Percentiles rank a stretch among this genome's conserved stretches.
These are phyloP conservation scores for Fusarium secorum DNA, from an alignment of 2,329 filamentous ascomycete genomes.

Conservation along the genomic window DNA sequence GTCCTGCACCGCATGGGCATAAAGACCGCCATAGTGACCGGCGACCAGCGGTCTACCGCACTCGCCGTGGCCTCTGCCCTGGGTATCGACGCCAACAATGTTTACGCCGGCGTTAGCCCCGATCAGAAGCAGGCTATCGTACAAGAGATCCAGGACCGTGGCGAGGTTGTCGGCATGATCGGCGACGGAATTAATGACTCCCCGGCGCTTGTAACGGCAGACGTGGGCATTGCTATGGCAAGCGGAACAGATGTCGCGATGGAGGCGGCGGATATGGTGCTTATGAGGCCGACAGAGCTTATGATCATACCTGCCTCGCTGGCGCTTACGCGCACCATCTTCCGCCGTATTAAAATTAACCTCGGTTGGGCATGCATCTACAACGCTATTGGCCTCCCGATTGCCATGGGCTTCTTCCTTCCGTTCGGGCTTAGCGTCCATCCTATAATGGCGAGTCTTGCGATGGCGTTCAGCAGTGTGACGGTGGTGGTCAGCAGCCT, in stretches of 20 bases:
- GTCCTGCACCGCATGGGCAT: slow-evolving; percentile 87
- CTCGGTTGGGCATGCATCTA: slow-evolving; percentile 92
- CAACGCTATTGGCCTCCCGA: slow-evolving; percentile 88
- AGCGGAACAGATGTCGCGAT: slow-evolving; percentile 96
- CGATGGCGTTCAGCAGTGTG: slow-evolving; percentile 91
- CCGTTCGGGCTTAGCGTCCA: slow-evolving; percentile 88
- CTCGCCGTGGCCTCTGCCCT: slow-evolving; percentile 83
- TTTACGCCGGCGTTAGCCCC: slow-evolving; percentile 85
- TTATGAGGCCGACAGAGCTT: slow-evolving; percentile 91
- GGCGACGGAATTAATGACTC: slow-evolving; percentile 99
- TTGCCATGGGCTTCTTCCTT: slow-evolving; percentile 96
- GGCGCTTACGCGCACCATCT: slow-evolving; percentile 84
- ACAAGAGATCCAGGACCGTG: slow-evolving; percentile 74
- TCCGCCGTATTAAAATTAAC: slow-evolving; percentile 92
- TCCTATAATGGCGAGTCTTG: slow-evolving; percentile 91
- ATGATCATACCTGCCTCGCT: slow-evolving; percentile 92
- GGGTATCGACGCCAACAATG: slow-evolving; percentile 77
- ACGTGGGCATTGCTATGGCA: slow-evolving; percentile 91
- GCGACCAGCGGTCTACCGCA: slow-evolving; percentile 86
- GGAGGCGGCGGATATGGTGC: slow-evolving; percentile 93
- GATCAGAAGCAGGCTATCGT: slow-evolving; percentile 92
- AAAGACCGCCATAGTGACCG: slow-evolving; percentile 89
- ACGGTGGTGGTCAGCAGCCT: slow-evolving; percentile 87
- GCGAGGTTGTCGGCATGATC: slow-evolving; percentile 91
- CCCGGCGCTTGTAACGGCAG: slow-evolving; percentile 88